Evolutionary conservation across 768 basidiomycete species (phyloP).

Genomic region (Tulasnella sp.): DNA sequence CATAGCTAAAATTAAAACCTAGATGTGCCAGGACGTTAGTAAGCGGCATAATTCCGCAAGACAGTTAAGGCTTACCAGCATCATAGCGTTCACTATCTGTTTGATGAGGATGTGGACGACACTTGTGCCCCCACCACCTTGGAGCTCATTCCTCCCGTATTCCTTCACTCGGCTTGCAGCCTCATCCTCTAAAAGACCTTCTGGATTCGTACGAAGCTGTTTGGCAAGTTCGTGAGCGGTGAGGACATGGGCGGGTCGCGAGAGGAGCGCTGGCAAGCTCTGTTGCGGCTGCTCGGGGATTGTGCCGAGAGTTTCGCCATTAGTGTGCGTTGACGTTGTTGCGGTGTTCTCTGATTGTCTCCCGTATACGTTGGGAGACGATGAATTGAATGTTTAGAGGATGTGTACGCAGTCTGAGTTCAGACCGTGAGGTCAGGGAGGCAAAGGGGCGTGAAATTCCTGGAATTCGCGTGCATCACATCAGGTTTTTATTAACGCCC

Average conservation of each 20-base stretch:
- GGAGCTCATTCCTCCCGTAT: constrained; percentile 45
- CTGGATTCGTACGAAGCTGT: constrained; percentile 39
- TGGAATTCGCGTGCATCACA: too few relatives aligned
- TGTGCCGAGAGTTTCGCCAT: not conserved
- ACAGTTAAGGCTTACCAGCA: constrained; percentile 33
- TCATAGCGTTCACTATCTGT: constrained; percentile 50
- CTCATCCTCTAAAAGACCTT: constrained; percentile 42
- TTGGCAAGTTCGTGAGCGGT: constrained; percentile 41
- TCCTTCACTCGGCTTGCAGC: constrained; percentile 38
- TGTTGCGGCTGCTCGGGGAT: constrained; percentile 27
- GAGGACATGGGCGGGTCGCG: constrained; percentile 40
- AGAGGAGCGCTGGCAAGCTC: constrained; percentile 33
- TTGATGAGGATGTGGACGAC: constrained; percentile 37
- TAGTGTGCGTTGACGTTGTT: not conserved
- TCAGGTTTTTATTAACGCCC: too few relatives aligned
- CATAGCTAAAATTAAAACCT: constrained; percentile 46
- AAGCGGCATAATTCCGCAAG: too few relatives aligned
- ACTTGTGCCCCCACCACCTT: constrained; percentile 37
- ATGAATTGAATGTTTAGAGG: too few relatives aligned
- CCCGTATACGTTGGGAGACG: not conserved
- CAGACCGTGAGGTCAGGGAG: too few relatives aligned
- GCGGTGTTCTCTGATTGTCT: not conserved
- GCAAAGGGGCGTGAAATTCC: too few relatives aligned
- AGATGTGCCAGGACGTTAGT: not conserved
- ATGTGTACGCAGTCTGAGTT: too few relatives aligned